Evolutionary conservation across 805 yeast genomes (phyloP), one percentile per base, ranked within the genome.

Genomic region (Kodamaea hsintzibuensis): DNA sequence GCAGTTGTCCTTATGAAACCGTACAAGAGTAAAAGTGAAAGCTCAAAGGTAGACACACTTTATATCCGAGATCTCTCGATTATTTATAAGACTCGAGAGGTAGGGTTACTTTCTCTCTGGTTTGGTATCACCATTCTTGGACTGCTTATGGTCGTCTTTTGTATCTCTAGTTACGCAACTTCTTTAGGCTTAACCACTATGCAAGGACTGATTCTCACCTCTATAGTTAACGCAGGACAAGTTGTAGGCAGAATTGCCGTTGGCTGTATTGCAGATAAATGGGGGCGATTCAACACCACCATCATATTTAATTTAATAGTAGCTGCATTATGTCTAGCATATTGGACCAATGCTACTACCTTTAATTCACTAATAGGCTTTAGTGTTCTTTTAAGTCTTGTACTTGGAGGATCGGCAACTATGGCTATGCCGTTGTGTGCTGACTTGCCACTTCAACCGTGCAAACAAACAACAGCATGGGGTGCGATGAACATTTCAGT

Each of bases 161-260:
- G 77, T 0, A 57, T 75, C 42, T 68, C 78, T 7, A 66, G 80
- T 3, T 76, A 73, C 53, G 77, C 72, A 9, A 62, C 70, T 1
- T 66, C 70, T 47, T 61, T 72, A 14, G 91, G 91, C 0, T 60
- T 74, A 16, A 54, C 67, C 16, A 55, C 65, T 22, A 55, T 59
- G 12, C 74, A 73, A 54, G 71, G 71, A 7, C 64, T 74, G 7
- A 59, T 59, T 42, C 54, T 73, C 38, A 70, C 77, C 39, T 73
- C 78, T 1, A 52, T 73, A 1, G 50, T 74, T 48, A 78, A 76
- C 60, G 79, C 71, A 14, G 71, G 69, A 38, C 81, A 84, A 50
- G 62, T 75, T 0, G 60, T 81, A 19, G 88, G 88, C 7, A 68
- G 88, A 40, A 72, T 83, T 1, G 48, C 70, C 3, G 76, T 84